A percentile compares a stretch with the other conserved stretches of the same genome.
Conservation (phyloP, 805 yeast species). For the Barnettozyma populi region DNA sequence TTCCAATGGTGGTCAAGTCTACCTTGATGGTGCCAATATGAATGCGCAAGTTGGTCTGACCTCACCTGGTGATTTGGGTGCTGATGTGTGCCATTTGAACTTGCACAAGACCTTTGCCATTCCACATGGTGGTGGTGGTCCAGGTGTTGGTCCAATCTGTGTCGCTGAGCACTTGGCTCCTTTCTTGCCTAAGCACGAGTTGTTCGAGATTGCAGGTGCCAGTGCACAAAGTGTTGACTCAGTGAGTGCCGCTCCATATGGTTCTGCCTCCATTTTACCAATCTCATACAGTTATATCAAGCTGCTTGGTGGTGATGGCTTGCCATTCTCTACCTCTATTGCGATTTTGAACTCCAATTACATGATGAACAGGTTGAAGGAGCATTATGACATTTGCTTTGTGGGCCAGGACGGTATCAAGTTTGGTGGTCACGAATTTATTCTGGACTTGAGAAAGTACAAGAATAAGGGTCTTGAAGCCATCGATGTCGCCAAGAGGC, state of each 20-base stretch:
- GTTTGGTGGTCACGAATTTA: conserved; percentile 95
- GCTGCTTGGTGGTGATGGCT: conserved; percentile 80
- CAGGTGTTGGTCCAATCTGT: conserved; percentile 98
- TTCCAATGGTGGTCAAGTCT: conserved; percentile 86
- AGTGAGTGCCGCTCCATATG: conserved; percentile 91
- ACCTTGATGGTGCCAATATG: conserved; percentile 98
- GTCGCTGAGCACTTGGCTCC: conserved; percentile 76
- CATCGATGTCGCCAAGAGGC: conserved; percentile 91
- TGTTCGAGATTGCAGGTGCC: conserved; percentile 41
- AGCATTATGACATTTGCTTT: conserved; percentile 72
- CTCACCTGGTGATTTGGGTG: conserved; percentile 95
- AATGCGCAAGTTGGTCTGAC: conserved; percentile 98
- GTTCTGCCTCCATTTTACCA: conserved; percentile 89
- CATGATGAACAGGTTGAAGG: conserved; percentile 75
- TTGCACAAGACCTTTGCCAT: conserved; percentile 96
- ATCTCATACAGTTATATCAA: conserved; percentile 94
- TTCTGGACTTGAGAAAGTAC: conserved; percentile 82
- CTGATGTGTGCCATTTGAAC: conserved; percentile 96
- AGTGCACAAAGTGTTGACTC: conserved; percentile 55
- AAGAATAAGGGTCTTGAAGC: conserved; percentile 83
- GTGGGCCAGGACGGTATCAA: conserved; percentile 54
- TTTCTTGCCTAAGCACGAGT: conserved; percentile 75
- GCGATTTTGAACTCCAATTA: conserved; percentile 96
- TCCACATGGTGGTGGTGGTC: conserved; percentile 99
- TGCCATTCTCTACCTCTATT: conserved; percentile 80